Base-by-base conservation (phyloP, 1,284 basidiomycete species). In the Exobasidium rhododendri region DNA sequence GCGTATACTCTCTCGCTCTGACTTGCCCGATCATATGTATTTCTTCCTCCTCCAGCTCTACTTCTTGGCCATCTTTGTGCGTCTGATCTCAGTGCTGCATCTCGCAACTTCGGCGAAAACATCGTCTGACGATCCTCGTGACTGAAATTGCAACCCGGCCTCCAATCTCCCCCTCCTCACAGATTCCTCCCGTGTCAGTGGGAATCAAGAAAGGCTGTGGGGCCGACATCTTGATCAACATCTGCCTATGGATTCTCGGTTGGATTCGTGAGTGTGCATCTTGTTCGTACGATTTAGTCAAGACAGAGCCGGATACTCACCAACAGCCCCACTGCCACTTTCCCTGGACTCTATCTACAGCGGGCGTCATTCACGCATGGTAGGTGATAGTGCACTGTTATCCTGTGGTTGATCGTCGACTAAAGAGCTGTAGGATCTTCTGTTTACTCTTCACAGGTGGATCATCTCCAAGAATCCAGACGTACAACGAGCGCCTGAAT, bases 181-280 rank as follows among this genome's bases (percentile, higher is more conserved):
- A 45, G 56, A 24, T 56, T 14, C 58, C 58, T 4, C 58, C 58
- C 13, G 58, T 30, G 20, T 29, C 58, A 13, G 58, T 60, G 14
- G 11, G 10, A 13, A 60, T 60, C 58, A 60, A 60, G 49, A n/a
- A 24, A 20, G 58, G 58, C 13, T 60, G 58, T 20, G 49, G 51
- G 11, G 58, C 58, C 31, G 30, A 60, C 32, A 17, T 60, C 29
- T 28, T 56, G 20, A 60, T 60, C 49, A 60, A 60, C 58, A 60
- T 60, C 30, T 56, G 26, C 17, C 58, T 60, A n/a, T 60, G 58
- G 14, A 22, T 60, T 20, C 30, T 60, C 17, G 58, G 51, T 24
- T 60, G 17, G 13, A 28, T 58, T 2, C 57, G 47, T 50, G 20
- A 50, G 47, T 50, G 13, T 26, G n/a, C n/a, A n/a, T n/a, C n/a